phyloP scores from a whole-genome alignment of 2,329 filamentous ascomycete genomes.

The Emergomyces orientalis region DNA sequence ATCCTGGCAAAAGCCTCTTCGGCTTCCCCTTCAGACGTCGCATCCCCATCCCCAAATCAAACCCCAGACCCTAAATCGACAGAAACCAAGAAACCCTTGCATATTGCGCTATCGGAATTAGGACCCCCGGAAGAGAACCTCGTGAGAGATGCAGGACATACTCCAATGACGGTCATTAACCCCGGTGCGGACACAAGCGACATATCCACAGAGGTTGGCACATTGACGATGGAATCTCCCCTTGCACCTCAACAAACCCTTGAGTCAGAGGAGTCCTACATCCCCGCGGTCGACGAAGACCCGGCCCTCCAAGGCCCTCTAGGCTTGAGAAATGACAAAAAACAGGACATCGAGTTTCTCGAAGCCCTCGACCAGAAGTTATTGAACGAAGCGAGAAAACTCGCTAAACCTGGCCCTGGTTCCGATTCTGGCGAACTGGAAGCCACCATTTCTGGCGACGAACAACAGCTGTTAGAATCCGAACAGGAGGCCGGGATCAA shows the following conservation, averaged over 20 bases:
- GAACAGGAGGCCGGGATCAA: conserved; percentile 36
- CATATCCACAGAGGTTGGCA: conserved; percentile 20
- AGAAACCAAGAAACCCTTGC: conserved; percentile 8
- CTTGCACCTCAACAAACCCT: conserved; percentile 24
- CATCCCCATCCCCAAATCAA: conserved; percentile 15
- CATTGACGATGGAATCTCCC: conserved; percentile 23
- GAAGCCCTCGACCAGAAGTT: conserved; percentile 37
- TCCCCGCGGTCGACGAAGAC: conserved; percentile 34
- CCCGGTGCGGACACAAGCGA: conserved; percentile 24
- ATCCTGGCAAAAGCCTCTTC: conserved; percentile 38
- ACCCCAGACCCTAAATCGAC: conserved; percentile 20
- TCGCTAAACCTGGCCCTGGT: conserved; percentile 19
- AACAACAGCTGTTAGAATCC: conserved; percentile 22
- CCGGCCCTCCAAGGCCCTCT: conserved; percentile 37
- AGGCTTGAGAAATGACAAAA: conserved; percentile 34
- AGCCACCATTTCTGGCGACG: conserved; percentile 19
- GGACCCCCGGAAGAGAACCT: conserved; percentile 33
- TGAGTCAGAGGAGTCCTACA: conserved; percentile 29
- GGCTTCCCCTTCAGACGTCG: conserved; percentile 20
- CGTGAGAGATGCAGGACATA: conserved; percentile 36
- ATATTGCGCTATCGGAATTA: conserved; percentile 25
- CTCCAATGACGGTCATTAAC: conserved; percentile 37
- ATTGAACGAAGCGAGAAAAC: conserved; percentile 31
- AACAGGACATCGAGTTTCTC: conserved; percentile 34
- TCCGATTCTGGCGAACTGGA: conserved; percentile 14